Evolutionary conservation across 176 grass and related monocot genomes (phyloP), one percentile per base, ranked within the genome.

Genomic region (Areca catechu): DNA sequence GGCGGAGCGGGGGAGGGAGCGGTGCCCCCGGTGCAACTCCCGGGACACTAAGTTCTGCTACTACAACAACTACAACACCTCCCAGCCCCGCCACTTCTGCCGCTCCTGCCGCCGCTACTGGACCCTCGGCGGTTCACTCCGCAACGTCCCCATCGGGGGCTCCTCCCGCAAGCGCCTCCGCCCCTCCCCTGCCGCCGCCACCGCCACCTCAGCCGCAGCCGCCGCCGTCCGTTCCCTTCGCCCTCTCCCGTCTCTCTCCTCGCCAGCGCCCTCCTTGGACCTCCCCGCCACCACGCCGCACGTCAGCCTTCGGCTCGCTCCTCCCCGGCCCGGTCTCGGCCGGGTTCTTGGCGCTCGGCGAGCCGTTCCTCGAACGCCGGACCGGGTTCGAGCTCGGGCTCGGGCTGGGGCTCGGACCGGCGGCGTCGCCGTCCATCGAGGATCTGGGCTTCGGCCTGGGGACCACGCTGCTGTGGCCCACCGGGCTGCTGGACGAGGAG

Each of bases 371-470:
- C 14, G 76, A 77, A 5, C 73, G 84, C 1, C 77, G 83, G 49
- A 58, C 60, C 17, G 78, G 70, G 9, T 83, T 89, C 65, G 89
- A 82, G 60, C 82, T 95, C n/a, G 85, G 81, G 18, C 81, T 80
- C 16, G 48, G 63, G 1, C 54, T 48, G 48, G 66, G 73, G 29
- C 56, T 72, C 1, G 52, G 54, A 61, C 34, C 59, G 51, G 65
- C 49, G 37, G 28, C 5, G 78, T 54, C 16, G 80, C 77, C 6
- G 51, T 75, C 34, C 34, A 37, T 37, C 34, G 34, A 37, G 48
- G 66, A 71, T 1, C 51, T 25, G 37, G 77, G 85, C 22, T 77
- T 57, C 54, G 74, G 74, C 18, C 57, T 71, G 57, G 74, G 66
- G 0, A 53, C 59, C 61, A 50, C 57, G 23, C 19, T 70, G 7